A percentile compares a stretch with the other conserved stretches of the same genome.
phyloP scores from a whole-genome alignment of 1,139 yeast genomes.

The Geotrichum aggregatum region DNA sequence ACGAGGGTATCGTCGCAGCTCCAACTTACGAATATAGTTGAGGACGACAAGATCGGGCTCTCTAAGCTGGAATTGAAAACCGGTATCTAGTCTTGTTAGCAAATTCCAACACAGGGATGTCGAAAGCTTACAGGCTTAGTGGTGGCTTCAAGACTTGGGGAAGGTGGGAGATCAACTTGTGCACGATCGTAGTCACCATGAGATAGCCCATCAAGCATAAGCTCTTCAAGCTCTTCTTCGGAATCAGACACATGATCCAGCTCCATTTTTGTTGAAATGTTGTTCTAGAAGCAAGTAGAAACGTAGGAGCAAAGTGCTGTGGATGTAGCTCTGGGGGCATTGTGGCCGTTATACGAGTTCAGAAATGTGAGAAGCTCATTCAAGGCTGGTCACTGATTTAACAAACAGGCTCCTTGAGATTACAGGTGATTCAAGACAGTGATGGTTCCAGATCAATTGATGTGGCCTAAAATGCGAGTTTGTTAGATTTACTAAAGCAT shows the following conservation, averaged over 20 bases:
- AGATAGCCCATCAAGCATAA: neutral
- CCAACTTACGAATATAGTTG: too few species aligned
- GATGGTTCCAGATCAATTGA: too few species aligned
- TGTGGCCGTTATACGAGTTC: neutral
- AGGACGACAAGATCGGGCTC: too few species aligned
- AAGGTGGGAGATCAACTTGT: neutral
- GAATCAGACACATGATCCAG: constrained; percentile 17
- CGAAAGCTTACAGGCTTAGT: neutral
- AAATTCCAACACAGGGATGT: neutral
- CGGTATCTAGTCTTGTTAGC: neutral
- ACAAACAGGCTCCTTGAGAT: too few species aligned
- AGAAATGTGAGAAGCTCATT: too few species aligned
- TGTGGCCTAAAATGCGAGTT: too few species aligned
- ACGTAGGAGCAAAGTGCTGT: neutral
- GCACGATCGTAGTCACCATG: neutral
- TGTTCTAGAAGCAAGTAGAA: neutral
- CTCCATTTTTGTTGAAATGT: neutral
- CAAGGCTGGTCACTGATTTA: too few species aligned
- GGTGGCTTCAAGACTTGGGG: neutral
- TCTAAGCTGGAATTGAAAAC: too few species aligned
- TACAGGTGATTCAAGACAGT: too few species aligned
- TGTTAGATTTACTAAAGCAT: too few species aligned
- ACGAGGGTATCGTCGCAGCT: too few species aligned
- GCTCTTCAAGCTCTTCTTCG: constrained; percentile 9
- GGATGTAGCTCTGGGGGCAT: neutral